phyloP scores from a whole-genome alignment of 78 protist genomes.

The slime mould (Dictyostelium discoideum) region DNA sequence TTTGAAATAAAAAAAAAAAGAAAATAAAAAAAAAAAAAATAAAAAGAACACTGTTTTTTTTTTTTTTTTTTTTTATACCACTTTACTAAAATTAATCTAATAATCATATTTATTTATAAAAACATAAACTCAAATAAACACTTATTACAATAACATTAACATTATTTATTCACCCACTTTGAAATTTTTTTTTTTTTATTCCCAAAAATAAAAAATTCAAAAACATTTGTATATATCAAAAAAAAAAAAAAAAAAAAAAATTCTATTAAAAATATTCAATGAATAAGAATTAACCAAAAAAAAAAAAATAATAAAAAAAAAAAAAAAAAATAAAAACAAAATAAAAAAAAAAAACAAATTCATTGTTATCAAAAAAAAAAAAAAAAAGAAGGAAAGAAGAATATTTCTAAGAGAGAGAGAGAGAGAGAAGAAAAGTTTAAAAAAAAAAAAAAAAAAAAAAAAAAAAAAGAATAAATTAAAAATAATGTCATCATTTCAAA shows the following conservation, averaged over 20 bases:
- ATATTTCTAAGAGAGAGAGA: neutral
- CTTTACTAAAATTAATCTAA: neutral
- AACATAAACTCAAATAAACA: neutral
- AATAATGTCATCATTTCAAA: constrained; percentile 4
- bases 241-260: neutral
- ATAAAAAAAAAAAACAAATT: neutral
- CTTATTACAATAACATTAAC: neutral
- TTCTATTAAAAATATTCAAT: neutral
- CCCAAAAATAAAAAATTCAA: neutral
- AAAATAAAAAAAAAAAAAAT: too few species aligned
- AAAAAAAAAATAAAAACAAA: neutral
- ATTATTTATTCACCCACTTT: neutral
- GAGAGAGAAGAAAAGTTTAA: too few species aligned
- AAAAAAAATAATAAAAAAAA: neutral
- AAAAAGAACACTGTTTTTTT: too few species aligned
- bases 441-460: neutral
- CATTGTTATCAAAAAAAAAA: neutral
- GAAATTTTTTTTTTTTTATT: too few species aligned
- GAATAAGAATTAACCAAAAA: neutral
- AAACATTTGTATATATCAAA: neutral
- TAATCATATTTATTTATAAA: neutral
- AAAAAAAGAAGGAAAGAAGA: neutral
- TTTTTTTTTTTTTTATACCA: neutral
- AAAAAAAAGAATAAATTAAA: neutral
- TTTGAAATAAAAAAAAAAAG: too few species aligned